A percentile compares a stretch with the other conserved stretches of the same genome.
Evolutionary conservation across 225 moss, liverwort and hornwort species (phyloP).

Genomic region (Anthoceros angustus): DNA sequence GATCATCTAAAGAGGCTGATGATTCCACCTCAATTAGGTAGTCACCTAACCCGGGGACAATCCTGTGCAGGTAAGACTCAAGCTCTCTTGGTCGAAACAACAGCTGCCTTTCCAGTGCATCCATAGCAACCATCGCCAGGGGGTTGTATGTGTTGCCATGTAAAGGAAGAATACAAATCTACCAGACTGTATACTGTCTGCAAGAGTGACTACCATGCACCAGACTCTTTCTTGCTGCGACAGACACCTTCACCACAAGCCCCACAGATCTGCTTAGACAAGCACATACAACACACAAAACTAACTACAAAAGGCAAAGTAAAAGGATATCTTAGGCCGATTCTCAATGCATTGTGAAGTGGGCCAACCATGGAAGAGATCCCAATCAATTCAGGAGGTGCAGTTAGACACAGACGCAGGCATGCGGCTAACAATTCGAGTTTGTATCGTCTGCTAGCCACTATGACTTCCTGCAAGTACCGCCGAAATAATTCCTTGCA

Average conservation of each 20-base stretch:
- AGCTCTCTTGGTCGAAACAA: slow-evolving; percentile 39
- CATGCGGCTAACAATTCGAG: slow-evolving; percentile 83
- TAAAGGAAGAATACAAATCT: slow-evolving; percentile 16
- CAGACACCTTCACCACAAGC: too few species aligned
- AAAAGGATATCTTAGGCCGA: slow-evolving; percentile 86
- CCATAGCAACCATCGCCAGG: slow-evolving; percentile 61
- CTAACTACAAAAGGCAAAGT: background rate
- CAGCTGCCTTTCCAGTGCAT: slow-evolving; percentile 80
- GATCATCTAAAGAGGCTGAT: slow-evolving; percentile 38
- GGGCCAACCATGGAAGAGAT: slow-evolving; percentile 48
- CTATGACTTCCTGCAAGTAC: slow-evolving; percentile 69
- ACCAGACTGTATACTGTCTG: background rate
- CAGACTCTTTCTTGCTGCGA: too few species aligned
- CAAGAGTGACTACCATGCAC: too few species aligned
- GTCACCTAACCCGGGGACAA: slow-evolving; percentile 47
- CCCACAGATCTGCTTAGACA: background rate
- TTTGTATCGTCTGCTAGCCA: slow-evolving; percentile 81
- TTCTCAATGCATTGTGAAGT: slow-evolving; percentile 59
- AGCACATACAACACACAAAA: background rate
- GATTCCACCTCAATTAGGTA: slow-evolving; percentile 62
- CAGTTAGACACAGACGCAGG: slow-evolving; percentile 68
- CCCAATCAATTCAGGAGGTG: slow-evolving; percentile 55
- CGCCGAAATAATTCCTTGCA: slow-evolving; percentile 55
- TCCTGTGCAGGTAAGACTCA: slow-evolving; percentile 40
- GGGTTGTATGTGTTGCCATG: slow-evolving; percentile 40